Conservation (phyloP, 345 rosid genomes). For the rapeseed (Brassica napus) region DNA sequence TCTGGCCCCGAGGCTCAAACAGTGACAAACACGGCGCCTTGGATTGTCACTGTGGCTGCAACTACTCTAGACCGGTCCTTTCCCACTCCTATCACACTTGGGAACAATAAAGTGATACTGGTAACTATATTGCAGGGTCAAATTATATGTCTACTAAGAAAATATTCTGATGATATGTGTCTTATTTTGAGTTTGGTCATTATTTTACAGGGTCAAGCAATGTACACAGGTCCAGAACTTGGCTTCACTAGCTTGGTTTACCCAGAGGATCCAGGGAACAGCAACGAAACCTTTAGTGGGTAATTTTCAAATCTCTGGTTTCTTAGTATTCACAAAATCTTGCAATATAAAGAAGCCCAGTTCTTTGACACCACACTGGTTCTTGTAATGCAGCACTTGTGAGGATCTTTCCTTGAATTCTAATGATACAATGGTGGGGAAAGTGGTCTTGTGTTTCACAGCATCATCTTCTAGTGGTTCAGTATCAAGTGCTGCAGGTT, state of each 20-base stretch:
- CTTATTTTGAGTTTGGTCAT: neutral
- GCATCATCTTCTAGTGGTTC: slow-evolving; percentile 8
- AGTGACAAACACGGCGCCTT: slow-evolving; percentile 50
- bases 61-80: slow-evolving; percentile 55
- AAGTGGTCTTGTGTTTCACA: slow-evolving; percentile 40
- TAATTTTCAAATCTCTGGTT: neutral
- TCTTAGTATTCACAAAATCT: neutral
- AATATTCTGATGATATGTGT: neutral
- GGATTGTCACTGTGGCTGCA: slow-evolving; percentile 55
- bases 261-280: slow-evolving; percentile 40
- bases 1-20: slow-evolving; percentile 46
- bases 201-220: slow-evolving; percentile 20
- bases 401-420: slow-evolving; percentile 17
- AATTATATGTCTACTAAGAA: neutral
- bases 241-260: slow-evolving; percentile 44
- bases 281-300: slow-evolving; percentile 27
- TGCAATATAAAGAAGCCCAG: neutral
- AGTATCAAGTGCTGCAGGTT: slow-evolving; percentile 27
- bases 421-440: slow-evolving; percentile 30
- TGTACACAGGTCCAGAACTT: slow-evolving; percentile 33
- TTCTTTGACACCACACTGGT: neutral
- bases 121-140: slow-evolving; percentile 17
- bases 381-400: slow-evolving; percentile 30
- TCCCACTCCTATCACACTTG: slow-evolving; percentile 42
- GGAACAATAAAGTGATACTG: slow-evolving; percentile 40